Evolutionary conservation across 768 basidiomycete genomes (phyloP).

Genomic region (Hypholoma sublateritium): DNA sequence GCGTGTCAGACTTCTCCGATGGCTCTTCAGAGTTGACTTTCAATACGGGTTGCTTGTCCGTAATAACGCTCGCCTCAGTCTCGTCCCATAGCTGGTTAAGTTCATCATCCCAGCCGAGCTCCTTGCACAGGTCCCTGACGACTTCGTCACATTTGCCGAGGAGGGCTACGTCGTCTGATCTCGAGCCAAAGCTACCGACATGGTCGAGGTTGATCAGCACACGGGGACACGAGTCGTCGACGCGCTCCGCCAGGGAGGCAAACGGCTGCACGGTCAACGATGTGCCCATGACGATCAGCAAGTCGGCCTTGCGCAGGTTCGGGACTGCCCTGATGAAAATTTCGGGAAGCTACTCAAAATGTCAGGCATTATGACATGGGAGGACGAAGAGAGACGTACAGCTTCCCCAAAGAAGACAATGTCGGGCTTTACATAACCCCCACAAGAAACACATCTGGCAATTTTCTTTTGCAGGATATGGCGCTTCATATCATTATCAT

Average conservation of each 20-base stretch:
- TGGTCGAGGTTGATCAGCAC: constrained; percentile 87
- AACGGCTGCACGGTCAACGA: constrained; percentile 88
- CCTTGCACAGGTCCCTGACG: constrained; percentile 57
- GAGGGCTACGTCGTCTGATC: constrained; percentile 58
- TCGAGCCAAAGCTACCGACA: constrained; percentile 65
- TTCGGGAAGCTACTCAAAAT: constrained; percentile 65
- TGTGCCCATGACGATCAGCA: constrained; percentile 90
- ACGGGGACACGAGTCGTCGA: constrained; percentile 62
- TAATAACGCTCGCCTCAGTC: constrained; percentile 35
- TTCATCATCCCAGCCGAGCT: constrained; percentile 76
- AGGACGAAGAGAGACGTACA: constrained; percentile 37
- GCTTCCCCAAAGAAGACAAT: constrained; percentile 92
- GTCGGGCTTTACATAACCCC: constrained; percentile 86
- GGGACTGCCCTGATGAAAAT: constrained; percentile 60
- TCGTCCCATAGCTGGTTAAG: constrained; percentile 53
- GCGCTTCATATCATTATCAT: constrained; percentile 66
- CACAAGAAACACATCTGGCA: constrained; percentile 65
- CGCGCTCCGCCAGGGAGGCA: constrained; percentile 67
- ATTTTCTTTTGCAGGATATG: constrained; percentile 62
- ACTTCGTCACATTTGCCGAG: constrained; percentile 74
- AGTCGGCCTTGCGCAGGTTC: constrained; percentile 65
- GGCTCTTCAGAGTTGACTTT: constrained; percentile 3
- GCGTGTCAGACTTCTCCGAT: constrained; percentile 10
- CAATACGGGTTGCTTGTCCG: neutral
- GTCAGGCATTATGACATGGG: neutral